Conservation (phyloP, 148 eudicot genomes). For the Beta vulgaris region DNA sequence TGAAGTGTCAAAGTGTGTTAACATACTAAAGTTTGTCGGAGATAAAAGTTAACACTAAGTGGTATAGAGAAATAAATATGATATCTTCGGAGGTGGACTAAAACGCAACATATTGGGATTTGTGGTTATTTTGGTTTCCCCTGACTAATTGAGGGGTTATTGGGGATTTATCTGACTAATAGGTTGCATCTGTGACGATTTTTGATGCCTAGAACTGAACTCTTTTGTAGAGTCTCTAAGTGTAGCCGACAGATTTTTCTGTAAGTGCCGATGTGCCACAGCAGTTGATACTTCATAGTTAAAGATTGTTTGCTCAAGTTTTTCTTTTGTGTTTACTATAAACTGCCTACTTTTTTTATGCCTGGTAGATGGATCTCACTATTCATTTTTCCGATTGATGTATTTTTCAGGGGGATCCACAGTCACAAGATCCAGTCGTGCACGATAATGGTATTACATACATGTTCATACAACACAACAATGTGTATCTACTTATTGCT, state of each 20-base stretch:
- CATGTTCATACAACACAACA: constrained; percentile 90
- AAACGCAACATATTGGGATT: not conserved
- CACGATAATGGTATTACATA: constrained; percentile 86
- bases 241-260: not conserved
- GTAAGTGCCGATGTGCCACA: not conserved
- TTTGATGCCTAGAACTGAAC: not conserved
- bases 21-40: not conserved
- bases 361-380: not conserved
- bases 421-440: constrained; percentile 81
- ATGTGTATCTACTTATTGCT: constrained; percentile 84
- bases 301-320: not conserved
- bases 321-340: not conserved
- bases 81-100: not conserved
- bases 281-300: not conserved
- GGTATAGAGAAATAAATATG: not conserved
- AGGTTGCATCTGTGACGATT: not conserved
- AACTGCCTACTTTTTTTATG: not conserved
- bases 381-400: constrained; percentile 1
- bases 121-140: not conserved
- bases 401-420: constrained; percentile 37
- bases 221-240: not conserved
- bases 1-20: not conserved
- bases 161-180: not conserved
- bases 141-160: not conserved
- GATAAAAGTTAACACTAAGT: not conserved